A percentile compares a stretch with the other conserved stretches of the same genome.
phyloP scores from a whole-genome alignment of 148 eudicot genomes.

The Rhododendron simsii region DNA sequence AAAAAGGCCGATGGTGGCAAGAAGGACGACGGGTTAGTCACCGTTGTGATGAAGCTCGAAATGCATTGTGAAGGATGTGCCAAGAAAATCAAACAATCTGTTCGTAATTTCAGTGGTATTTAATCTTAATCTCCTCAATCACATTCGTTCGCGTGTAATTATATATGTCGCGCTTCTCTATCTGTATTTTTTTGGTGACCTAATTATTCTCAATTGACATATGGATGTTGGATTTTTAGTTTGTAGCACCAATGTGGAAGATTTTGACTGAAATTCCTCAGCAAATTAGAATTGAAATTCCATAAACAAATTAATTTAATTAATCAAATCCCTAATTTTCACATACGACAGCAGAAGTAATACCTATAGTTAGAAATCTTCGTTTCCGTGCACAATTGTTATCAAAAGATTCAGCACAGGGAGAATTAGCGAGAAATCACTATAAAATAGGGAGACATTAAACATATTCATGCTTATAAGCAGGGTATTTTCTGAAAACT shows the following conservation, averaged over 20 bases:
- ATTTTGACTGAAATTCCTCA: not conserved
- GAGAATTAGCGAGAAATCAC: not conserved
- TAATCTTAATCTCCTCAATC: not conserved
- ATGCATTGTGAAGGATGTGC: slow-evolving; percentile 94
- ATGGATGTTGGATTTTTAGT: not conserved
- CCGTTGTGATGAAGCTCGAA: slow-evolving; percentile 53
- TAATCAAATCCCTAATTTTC: not conserved
- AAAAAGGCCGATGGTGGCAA: slow-evolving; percentile 37
- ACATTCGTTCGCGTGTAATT: not conserved
- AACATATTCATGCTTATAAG: not conserved
- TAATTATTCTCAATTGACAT: not conserved
- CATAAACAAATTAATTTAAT: not conserved
- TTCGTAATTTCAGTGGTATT: slow-evolving; percentile 53
- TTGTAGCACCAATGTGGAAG: not conserved
- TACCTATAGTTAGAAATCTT: not conserved
- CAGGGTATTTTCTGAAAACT: not conserved
- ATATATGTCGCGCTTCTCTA: not conserved
- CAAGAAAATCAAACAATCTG: slow-evolving; percentile 48
- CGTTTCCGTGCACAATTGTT: not conserved
- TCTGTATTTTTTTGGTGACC: not conserved
- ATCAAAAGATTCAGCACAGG: not conserved
- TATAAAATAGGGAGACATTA: not conserved
- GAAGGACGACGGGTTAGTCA: slow-evolving; percentile 25
- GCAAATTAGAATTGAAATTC: not conserved
- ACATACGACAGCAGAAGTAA: not conserved